Base-by-base conservation (phyloP, 2,329 filamentous ascomycete species). In the Didymosphaeria variabile region DNA sequence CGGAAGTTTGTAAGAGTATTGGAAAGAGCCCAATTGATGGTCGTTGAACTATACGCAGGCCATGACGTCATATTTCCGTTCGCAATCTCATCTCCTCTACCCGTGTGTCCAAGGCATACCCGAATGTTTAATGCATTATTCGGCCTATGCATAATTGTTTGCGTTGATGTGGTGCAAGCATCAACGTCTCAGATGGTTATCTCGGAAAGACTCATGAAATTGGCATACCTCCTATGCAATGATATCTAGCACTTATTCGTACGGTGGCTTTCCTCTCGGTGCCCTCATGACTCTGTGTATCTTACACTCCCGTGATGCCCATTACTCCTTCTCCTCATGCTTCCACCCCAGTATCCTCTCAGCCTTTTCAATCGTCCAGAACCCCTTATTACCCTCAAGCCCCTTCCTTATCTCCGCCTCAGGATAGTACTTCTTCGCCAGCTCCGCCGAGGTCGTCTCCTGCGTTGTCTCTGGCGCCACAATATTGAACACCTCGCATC, bases 401-500 rank as follows among this genome's bases (percentile, higher is more conserved):
- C 62, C 66, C 45, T 45, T 57, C 34, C 59, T 61, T 23, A 73
- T 67, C 60, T 70, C 60, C 15, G 67, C 67, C 17, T 67, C 57
- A 3, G 71, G 71, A 44, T 66, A 72, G 50, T 70, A 68, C 55
- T 70, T 67, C 67, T 65, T 64, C 26, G 68, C 68, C 57, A 73
- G 54, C 59, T 70, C 71, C 45, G 58, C 54, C 8, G 57, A 62
- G 10, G 61, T 50, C 34, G 60, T 69, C 32, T 65, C 61, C 59
- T 72, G 71, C 29, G 67, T 69, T 1, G 71, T 75, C 42, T 21
- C 72, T 7, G 77, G 74, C 4, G 77, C 75, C 23, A 73, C 62
- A 31, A 79, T 71, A 59, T 79, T 78, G 58, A 79, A 77, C 1
- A 79, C 61, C 63, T 79, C 67, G 31, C 65, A 73, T 12, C 77